A percentile compares a stretch with the other conserved stretches of the same genome.
Evolutionary conservation across 2,329 filamentous ascomycete species (phyloP).

Genomic region (Ophiostoma piceae): DNA sequence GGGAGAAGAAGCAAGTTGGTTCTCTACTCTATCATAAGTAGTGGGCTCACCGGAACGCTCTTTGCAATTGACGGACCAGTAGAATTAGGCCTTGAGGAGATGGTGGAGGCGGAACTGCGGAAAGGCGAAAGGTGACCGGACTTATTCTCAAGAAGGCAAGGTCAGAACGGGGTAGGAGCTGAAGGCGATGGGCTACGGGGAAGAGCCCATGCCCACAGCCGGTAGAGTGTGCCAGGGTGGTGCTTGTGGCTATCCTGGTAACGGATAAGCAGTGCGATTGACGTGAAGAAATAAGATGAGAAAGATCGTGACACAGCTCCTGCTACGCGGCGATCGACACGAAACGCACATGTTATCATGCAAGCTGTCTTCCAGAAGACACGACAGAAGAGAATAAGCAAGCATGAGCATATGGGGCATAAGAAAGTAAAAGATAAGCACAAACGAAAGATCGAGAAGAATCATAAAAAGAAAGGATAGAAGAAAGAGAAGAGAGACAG

Average conservation of each 20-base stretch:
- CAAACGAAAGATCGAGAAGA: not conserved
- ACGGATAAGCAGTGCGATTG: not conserved
- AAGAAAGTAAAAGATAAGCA: not conserved
- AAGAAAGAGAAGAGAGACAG: not conserved
- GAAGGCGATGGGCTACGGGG: not conserved
- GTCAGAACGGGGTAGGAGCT: not conserved
- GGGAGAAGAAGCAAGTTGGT: not conserved
- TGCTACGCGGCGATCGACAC: not conserved
- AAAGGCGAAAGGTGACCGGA: not conserved
- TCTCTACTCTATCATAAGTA: too few species aligned
- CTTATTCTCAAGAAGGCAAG: not conserved
- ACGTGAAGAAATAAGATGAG: not conserved
- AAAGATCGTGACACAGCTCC: not conserved
- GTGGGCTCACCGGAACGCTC: too few species aligned
- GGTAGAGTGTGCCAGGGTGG: not conserved
- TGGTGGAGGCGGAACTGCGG: not conserved
- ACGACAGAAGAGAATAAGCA: not conserved
- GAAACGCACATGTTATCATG: not conserved
- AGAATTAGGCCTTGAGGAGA: not conserved
- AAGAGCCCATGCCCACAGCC: slow-evolving; percentile 1
- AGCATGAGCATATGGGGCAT: not conserved
- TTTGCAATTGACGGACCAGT: too few species aligned
- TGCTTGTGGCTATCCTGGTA: too few species aligned
- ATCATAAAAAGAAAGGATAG: not conserved
- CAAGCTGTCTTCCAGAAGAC: not conserved